Evolutionary conservation across 116 monocot species (phyloP), one percentile per base, ranked within the genome.

Genomic region (Dioscorea cayenensis): DNA sequence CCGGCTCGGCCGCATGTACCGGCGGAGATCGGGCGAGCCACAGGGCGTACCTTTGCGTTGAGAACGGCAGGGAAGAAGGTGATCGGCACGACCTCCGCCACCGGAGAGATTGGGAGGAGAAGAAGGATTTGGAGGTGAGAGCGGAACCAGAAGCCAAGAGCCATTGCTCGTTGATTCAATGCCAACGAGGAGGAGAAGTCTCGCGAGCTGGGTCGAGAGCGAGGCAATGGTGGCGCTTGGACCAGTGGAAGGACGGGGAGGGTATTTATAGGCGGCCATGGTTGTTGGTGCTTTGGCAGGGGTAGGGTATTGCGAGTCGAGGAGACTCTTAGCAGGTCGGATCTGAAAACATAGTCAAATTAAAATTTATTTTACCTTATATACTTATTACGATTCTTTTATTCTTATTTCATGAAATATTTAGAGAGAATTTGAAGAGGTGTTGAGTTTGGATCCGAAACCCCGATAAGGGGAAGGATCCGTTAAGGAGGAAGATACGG

Each of bases 1-100:
- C 74, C n/a, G 86, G 76, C 23, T 77, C 82, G 23, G 77, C 77
- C 12, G 82, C 75, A 62, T 80, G 80, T 55, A 80, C 75, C 75
- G 71, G 80, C 80, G 7, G 80, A 76, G 66, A 80, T 76, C 11
- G 50, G 66, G 35, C 71, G 80, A 28, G 73, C 14, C 28, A 16
- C 49, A n/a, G 55, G 20, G 38, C 61, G 59, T 13, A 63, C 35
- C 18, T 7, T 64, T 6, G 61, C 37, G 14, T 28, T 61, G 69
- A 75, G 59, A 65, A 14, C 28, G 11, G 22, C 63, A 70, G 65
- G 65, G 21, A 23, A 36, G 70, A n/a, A 14, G 60, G 20, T 18
- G 60, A 18, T 60, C 60, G 2, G 20, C 60, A 17, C 19, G 5
- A n/a, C 20, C n/a, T 7, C 20, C 60, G 4, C 32, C 32, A 1